Evolutionary conservation across 257 asterid species (phyloP).

Genomic region (Solanum sejunctum): DNA sequence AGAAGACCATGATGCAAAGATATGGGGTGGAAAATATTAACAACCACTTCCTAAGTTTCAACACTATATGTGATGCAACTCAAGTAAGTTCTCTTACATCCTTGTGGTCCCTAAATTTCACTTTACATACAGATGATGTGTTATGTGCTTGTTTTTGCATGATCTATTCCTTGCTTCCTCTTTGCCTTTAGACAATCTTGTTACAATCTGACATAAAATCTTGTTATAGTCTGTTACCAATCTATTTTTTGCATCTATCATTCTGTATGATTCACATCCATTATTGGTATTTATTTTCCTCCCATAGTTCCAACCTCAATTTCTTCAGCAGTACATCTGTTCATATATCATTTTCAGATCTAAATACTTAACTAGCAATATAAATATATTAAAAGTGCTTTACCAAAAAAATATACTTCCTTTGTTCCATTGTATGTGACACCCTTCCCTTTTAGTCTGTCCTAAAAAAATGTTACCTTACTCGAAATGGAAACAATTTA

Average conservation of each 20-base stretch:
- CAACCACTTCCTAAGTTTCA: conserved; percentile 85
- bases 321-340: neutral
- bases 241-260: neutral
- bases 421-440: no score
- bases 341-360: neutral
- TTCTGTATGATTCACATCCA: neutral
- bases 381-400: neutral
- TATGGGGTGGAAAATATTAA: conserved; percentile 78
- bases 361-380: neutral
- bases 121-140: neutral
- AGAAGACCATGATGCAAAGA: conserved; percentile 81
- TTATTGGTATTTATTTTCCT: neutral
- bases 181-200: neutral
- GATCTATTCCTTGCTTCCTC: neutral
- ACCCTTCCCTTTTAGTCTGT: no score
- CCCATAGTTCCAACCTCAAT: neutral
- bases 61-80: conserved; percentile 98
- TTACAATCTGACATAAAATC: neutral
- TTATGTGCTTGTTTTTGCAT: neutral
- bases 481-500: no score
- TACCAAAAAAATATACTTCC: no score
- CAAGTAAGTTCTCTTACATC: conserved; percentile 39
- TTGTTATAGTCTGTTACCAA: neutral
- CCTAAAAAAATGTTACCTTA: no score
- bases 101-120: neutral